Evolutionary conservation across 768 basidiomycete genomes (phyloP).

Genomic region (Podaxis mareebaensis): DNA sequence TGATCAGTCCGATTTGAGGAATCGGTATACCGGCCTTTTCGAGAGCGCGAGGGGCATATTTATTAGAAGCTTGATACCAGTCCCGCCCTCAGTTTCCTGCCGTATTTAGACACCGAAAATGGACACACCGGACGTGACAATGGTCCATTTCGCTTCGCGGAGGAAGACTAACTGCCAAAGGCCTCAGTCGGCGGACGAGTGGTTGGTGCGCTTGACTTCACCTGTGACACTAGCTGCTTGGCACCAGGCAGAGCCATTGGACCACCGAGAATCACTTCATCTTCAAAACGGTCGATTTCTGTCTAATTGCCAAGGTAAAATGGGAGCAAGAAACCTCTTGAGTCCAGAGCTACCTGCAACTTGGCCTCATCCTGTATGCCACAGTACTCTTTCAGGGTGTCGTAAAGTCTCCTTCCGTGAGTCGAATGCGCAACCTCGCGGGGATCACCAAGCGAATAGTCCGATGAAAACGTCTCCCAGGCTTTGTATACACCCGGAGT

Average conservation of each 20-base stretch:
- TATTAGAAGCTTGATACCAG: conserved; percentile 59
- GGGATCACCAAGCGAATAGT: conserved; percentile 58
- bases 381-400: conserved; percentile 75
- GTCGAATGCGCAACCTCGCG: conserved; percentile 53
- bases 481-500: conserved; percentile 81
- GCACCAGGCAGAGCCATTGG: conserved; percentile 71
- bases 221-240: conserved; percentile 52
- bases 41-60: conserved; percentile 70
- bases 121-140: conserved; percentile 74
- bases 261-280: conserved; percentile 66
- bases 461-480: conserved; percentile 68
- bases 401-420: conserved; percentile 76
- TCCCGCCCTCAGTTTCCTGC: conserved; percentile 2
- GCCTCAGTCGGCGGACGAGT: neutral
- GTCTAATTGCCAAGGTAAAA: conserved; percentile 28
- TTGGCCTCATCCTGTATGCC: conserved; percentile 55
- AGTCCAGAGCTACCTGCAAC: conserved; percentile 47
- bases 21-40: conserved; percentile 59
- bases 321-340: conserved; percentile 2
- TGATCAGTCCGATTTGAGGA: conserved; percentile 64
- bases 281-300: conserved; percentile 78
- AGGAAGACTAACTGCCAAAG: conserved; percentile 30
- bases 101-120: neutral
- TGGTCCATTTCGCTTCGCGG: conserved; percentile 63
- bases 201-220: conserved; percentile 25